Percentiles rank a stretch among this genome's conserved stretches.
phyloP scores from a whole-genome alignment of 148 eudicot genomes.

The Camellia sinensis region DNA sequence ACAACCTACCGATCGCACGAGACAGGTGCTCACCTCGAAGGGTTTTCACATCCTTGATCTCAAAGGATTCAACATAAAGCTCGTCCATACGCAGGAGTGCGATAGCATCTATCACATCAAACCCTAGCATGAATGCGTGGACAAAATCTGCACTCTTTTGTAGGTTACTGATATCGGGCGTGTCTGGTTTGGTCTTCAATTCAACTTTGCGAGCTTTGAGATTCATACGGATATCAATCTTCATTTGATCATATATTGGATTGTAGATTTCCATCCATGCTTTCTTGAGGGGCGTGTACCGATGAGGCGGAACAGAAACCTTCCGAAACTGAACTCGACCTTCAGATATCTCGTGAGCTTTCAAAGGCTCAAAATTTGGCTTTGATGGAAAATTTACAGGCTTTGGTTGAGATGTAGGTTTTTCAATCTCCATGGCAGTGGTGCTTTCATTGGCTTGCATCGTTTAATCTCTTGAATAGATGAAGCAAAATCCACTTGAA shows the following conservation, averaged over 20 bases:
- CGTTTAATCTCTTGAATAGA: background rate
- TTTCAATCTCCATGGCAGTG: conserved; percentile 52
- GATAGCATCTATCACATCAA: conserved; percentile 65
- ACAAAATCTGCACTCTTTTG: conserved; percentile 83
- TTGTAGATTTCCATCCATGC: conserved; percentile 78
- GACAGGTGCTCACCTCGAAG: conserved; percentile 77
- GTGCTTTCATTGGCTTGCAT: conserved; percentile 20
- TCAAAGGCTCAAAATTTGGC: conserved; percentile 60
- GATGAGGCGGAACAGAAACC: conserved; percentile 65
- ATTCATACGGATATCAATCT: conserved; percentile 82
- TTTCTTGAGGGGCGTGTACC: conserved; percentile 73
- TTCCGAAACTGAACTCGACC: conserved; percentile 66
- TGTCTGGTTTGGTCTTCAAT: conserved; percentile 64
- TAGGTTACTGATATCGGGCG: conserved; percentile 73
- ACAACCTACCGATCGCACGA: conserved; percentile 78
- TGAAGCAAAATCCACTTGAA: background rate
- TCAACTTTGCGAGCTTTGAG: conserved; percentile 69
- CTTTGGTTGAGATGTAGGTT: conserved; percentile 19
- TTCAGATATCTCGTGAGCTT: conserved; percentile 78
- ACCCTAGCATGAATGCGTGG: conserved; percentile 83
- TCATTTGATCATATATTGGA: conserved; percentile 75
- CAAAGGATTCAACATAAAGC: conserved; percentile 71
- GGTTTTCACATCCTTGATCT: conserved; percentile 86
- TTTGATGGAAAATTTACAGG: conserved; percentile 35
- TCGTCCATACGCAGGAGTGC: conserved; percentile 71